Evolutionary conservation across 495 filamentous ascomycete species (phyloP), one percentile per base, ranked within the genome.

Genomic region (Penicillium waksmanii): DNA sequence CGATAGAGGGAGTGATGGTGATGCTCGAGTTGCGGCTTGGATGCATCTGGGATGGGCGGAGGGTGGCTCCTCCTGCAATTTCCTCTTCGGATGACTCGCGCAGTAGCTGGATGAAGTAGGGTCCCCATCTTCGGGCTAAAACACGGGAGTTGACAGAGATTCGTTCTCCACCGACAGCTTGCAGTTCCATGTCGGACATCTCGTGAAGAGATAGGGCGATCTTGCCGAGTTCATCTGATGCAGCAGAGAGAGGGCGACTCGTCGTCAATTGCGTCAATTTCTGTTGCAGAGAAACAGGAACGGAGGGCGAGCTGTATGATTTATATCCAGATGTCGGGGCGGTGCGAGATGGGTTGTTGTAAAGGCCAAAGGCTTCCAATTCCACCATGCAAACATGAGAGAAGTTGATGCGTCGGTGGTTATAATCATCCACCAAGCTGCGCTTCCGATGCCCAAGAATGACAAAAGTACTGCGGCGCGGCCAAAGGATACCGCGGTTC

Each of bases 381-480:
- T 98, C 95, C 17, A 98, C 93, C 83, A 97, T 86, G 69, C 94
- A 97, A 3, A 98, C 82, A 69, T 98, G 92, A 10, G 90, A 90
- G 72, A 98, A 98, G 69, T 98, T 98, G 75, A 98, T 96, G 13
- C 96, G 87, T 11, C 95, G 90, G 64, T 98, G 94, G 59, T 97
- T 97, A 66, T 98, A 98, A 67, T 98, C 95, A 58, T 98, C 96
- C 0, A 97, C 94, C n/a, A 98, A 79, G 57, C 89, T 96, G 48
- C 95, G 81, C 72, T 92, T 95, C 31, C 94, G 86, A 70, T 97
- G 94, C 21, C 95, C 95, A 19, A 98, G 82, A 59, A 98, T 92
- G 43, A 98, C 92, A 74, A 97, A 98, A 1, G 89, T 87, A 68
- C 96, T 98, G 53, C 96, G 83, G 46, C 93, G 85, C 58, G 90